These are phyloP conservation scores for Hanseniaspora singularis DNA, from an alignment of 805 yeast genomes.

Conservation along the genomic window DNA sequence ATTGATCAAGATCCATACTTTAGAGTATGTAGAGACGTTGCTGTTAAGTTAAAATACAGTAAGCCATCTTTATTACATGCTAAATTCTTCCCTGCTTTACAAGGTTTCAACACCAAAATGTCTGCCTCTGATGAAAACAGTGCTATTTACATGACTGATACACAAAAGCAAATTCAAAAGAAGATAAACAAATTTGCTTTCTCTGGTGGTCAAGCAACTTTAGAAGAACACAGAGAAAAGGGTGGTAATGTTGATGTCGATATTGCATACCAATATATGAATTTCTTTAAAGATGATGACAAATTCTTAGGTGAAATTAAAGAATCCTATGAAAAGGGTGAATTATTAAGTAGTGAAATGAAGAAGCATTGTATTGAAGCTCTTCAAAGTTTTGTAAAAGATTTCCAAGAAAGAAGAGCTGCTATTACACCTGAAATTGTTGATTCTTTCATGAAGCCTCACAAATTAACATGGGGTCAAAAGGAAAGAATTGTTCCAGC, in stretches of 20 bases:
- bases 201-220: slow-evolving; percentile 79
- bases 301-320: slow-evolving; percentile 52
- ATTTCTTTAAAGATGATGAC: slow-evolving; percentile 85
- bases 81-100: slow-evolving; percentile 94
- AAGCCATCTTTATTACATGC: slow-evolving; percentile 91
- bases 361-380: slow-evolving; percentile 74
- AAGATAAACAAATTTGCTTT: slow-evolving; percentile 94
- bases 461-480: slow-evolving; percentile 62
- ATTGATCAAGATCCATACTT: slow-evolving; percentile 98
- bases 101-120: slow-evolving; percentile 94
- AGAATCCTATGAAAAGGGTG: slow-evolving; percentile 63
- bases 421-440: slow-evolving; percentile 50
- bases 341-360: slow-evolving; percentile 82
- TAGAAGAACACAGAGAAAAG: slow-evolving; percentile 77
- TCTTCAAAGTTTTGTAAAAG: slow-evolving; percentile 65
- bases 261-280: slow-evolving; percentile 84
- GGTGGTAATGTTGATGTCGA: slow-evolving; percentile 96
- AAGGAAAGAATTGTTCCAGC: slow-evolving; percentile 62
- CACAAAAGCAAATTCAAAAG: slow-evolving; percentile 81
- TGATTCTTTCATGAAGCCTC: slow-evolving; percentile 69
- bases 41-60: slow-evolving; percentile 76
- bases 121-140: slow-evolving; percentile 84
- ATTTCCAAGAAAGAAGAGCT: slow-evolving; percentile 69
- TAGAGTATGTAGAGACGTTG: slow-evolving; percentile 94
- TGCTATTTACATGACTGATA: slow-evolving; percentile 91